These are phyloP conservation scores for Barnettozyma hawaiiensis DNA, from an alignment of 1,139 yeast genomes.

Conservation along the genomic window DNA sequence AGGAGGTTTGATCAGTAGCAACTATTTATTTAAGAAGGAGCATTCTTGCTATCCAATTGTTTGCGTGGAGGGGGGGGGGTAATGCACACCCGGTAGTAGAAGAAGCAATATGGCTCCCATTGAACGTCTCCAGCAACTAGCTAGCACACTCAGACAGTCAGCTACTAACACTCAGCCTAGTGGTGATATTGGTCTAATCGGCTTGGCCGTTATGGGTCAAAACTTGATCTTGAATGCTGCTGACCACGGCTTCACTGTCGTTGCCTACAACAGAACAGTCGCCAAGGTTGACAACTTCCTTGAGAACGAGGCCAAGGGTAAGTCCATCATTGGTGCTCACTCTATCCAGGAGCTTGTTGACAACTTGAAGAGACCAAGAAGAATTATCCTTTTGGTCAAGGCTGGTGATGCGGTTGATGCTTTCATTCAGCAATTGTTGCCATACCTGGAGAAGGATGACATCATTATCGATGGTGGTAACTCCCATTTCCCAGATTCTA, in stretches of 20 bases:
- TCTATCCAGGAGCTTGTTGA: conserved; percentile 84
- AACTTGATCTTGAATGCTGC: conserved; percentile 96
- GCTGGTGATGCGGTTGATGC: conserved; percentile 95
- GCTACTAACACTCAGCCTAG: conserved; percentile 33
- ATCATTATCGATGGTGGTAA: conserved; percentile 99
- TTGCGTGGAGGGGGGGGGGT: no score
- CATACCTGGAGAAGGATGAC: conserved; percentile 92
- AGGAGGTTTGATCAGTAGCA: neutral
- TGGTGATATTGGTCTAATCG: conserved; percentile 98
- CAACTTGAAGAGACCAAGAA: conserved; percentile 94
- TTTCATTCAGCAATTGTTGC: conserved; percentile 82
- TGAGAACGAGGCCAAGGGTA: conserved; percentile 94
- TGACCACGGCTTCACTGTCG: conserved; percentile 96
- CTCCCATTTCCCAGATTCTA: conserved; percentile 98
- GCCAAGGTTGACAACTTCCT: conserved; percentile 92
- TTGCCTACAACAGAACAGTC: conserved; percentile 96
- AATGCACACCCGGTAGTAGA: no score
- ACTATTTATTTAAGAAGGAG: neutral
- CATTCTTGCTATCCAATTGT: neutral
- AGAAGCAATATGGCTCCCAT: conserved; percentile 13
- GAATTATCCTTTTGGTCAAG: conserved; percentile 89
- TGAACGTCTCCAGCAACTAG: conserved; percentile 6
- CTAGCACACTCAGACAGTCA: conserved; percentile 1
- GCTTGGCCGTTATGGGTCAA: conserved; percentile 99
- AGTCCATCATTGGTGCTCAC: conserved; percentile 90